Conservation (phyloP, 257 asterid genomes). For the Plantago ovata region DNA sequence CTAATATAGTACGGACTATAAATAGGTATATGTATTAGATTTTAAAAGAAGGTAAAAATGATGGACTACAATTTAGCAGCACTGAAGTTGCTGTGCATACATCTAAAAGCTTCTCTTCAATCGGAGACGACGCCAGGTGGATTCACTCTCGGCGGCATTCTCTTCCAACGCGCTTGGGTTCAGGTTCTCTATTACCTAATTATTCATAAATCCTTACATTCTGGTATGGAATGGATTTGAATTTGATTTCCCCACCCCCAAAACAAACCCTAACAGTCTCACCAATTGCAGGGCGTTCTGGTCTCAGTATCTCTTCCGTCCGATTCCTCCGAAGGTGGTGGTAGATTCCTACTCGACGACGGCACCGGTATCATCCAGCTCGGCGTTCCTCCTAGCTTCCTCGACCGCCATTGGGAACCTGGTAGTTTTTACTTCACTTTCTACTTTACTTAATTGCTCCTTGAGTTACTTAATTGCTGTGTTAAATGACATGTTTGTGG, state of each 20-base stretch:
- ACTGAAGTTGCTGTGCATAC: slow-evolving; percentile 66
- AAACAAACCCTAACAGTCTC: too few relatives aligned
- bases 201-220: background rate
- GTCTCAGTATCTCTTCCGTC: slow-evolving; percentile 40
- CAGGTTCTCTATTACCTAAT: slow-evolving; percentile 40
- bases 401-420: slow-evolving; percentile 41
- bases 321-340: slow-evolving; percentile 20
- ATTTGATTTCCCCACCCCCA: too few relatives aligned
- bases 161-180: slow-evolving; percentile 94
- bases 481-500: too few relatives aligned
- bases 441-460: too few relatives aligned
- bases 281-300: slow-evolving; percentile 53
- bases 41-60: slow-evolving; percentile 26
- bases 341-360: slow-evolving; percentile 57
- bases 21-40: too few relatives aligned
- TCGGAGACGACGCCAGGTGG: slow-evolving; percentile 34
- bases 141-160: slow-evolving; percentile 67
- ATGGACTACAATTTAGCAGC: slow-evolving; percentile 88
- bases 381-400: slow-evolving; percentile 34
- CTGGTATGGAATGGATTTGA: too few relatives aligned
- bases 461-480: too few relatives aligned
- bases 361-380: slow-evolving; percentile 71
- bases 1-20: too few relatives aligned
- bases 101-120: slow-evolving; percentile 46
- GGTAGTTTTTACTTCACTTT: slow-evolving; percentile 31